Evolutionary conservation across 2,329 filamentous ascomycete genomes (phyloP), one percentile per base, ranked within the genome.

Genomic region (Talaromyces sp.): DNA sequence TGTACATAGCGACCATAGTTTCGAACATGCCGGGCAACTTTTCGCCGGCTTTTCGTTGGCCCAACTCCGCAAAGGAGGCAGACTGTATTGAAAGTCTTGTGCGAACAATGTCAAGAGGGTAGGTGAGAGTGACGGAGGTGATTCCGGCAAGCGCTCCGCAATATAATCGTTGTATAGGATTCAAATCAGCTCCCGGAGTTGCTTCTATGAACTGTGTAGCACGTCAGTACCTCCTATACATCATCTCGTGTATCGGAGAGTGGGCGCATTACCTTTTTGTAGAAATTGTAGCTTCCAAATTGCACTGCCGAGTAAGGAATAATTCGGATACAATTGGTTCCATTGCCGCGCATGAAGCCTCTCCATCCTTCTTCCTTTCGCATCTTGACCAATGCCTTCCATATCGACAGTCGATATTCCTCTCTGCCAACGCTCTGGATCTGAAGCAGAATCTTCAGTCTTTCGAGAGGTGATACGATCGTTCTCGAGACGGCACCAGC

Each of bases 231-330:
- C 35, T 14, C 9, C 23, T 31, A 23, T 18, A 42, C 39, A 44
- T 31, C 25, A 21, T 28, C 28, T 4, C 31, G 37, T 25, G 23
- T 18, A 12, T 35, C 11, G 28, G 28, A n/a, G 31, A 25, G 18
- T 58, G 9, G 18, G 55, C 28, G 7, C 79, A 88, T 75, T 80
- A 96, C 93, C 80, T 87, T 85, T 78, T 96, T 97, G 80, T 99
- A 99, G 69, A 98, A 87, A 75, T 96, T 98, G 81, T 98, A 99
- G 73, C 92, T 96, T 69, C 93, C 93, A 77, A 99, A 99, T 73
- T 99, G 95, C 44, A 98, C 95, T 11, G 95, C 95, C 57, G 93
- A 98, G 77, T 99, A 99, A 4, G 95, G 95, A 59, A 99, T 92
- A 68, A 99, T 99, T 66, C 95, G 91, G 71, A 99, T 91, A 82